phyloP scores from a whole-genome alignment of 768 basidiomycete genomes.

The Ramaria sp. region DNA sequence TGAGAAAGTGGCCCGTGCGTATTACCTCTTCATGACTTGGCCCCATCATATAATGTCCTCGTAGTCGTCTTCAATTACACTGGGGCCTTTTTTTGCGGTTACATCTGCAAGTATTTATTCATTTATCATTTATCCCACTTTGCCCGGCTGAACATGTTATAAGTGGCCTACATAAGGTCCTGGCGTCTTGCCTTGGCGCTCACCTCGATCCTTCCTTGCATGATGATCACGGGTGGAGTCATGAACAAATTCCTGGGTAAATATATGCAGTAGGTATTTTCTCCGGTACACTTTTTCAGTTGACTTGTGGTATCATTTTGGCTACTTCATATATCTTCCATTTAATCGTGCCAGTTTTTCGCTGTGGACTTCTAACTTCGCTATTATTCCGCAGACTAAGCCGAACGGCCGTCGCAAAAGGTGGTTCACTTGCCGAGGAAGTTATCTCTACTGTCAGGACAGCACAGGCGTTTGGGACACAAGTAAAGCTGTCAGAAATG shows the following conservation, averaged over 20 bases:
- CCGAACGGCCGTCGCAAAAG: constrained; percentile 64
- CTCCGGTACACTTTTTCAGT: not conserved
- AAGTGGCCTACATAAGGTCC: constrained; percentile 36
- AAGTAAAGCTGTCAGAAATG: constrained; percentile 44
- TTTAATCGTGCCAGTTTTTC: too few relatives aligned
- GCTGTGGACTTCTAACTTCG: not conserved
- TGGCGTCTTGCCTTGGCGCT: constrained; percentile 83
- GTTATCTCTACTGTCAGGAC: constrained; percentile 88
- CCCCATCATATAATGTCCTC: not conserved
- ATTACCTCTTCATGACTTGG: constrained; percentile 8
- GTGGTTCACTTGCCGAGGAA: constrained; percentile 83
- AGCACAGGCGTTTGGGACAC: constrained; percentile 84
- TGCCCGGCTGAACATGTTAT: not conserved
- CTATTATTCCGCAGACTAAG: constrained; percentile 33
- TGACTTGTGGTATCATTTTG: not conserved
- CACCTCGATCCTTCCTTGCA: constrained; percentile 76
- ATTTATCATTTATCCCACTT: constrained; percentile 18
- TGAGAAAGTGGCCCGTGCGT: constrained; percentile 62
- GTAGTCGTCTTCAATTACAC: constrained; percentile 47
- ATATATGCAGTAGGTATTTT: constrained; percentile 51
- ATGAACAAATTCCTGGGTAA: constrained; percentile 59
- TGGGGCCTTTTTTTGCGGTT: constrained; percentile 69
- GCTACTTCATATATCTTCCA: not conserved
- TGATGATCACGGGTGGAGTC: constrained; percentile 56
- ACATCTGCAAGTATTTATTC: constrained; percentile 25